Evolutionary conservation across 768 basidiomycete species (phyloP).

Genomic region (Termitomyces sp.): DNA sequence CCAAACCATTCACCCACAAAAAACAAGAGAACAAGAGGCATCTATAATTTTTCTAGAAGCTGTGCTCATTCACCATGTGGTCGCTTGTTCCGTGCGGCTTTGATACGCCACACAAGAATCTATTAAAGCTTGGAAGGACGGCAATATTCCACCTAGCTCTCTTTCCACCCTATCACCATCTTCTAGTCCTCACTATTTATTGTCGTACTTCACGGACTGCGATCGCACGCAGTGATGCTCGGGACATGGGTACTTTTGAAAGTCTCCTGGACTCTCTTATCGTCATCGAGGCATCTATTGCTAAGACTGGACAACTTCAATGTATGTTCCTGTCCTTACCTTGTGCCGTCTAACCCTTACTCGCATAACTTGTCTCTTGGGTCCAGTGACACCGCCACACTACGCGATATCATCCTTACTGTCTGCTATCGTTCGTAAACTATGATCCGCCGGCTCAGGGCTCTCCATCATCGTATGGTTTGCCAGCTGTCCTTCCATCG

Average conservation of each 20-base stretch:
- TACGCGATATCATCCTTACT: background rate
- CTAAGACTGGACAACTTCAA: background rate
- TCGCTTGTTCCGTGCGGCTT: background rate
- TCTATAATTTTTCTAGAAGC: background rate
- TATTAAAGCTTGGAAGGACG: background rate
- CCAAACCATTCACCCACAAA: background rate
- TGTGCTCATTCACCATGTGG: background rate
- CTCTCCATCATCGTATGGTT: too few species aligned
- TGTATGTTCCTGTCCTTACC: background rate
- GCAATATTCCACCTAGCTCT: background rate
- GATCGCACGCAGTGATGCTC: background rate
- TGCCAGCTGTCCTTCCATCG: too few species aligned
- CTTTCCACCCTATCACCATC: background rate
- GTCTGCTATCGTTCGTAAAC: background rate
- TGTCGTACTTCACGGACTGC: background rate
- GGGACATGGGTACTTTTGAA: background rate
- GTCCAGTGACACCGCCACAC: background rate
- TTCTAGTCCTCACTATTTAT: background rate
- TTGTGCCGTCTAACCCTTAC: background rate
- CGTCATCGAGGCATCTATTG: background rate
- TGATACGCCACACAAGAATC: conserved; percentile 9
- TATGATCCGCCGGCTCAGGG: too few species aligned
- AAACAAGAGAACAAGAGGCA: background rate
- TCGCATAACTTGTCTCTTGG: background rate
- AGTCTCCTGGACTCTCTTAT: background rate